A percentile compares a stretch with the other conserved stretches of the same genome.
These are phyloP conservation scores for Aureobasidium melanogenum DNA, from an alignment of 2,329 filamentous ascomycete genomes.

Conservation along the genomic window DNA sequence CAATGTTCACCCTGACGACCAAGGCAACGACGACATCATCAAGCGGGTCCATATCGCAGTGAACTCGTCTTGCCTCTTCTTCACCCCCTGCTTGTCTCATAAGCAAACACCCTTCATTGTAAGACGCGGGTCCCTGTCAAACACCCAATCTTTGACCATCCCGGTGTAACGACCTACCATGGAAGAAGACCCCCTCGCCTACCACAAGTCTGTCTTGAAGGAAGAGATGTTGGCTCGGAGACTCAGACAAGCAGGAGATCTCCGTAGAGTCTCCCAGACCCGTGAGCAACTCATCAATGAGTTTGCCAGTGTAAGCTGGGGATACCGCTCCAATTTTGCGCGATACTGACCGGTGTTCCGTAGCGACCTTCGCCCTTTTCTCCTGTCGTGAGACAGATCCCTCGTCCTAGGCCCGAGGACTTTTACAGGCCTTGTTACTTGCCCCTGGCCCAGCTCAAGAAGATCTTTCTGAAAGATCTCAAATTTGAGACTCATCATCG, in stretches of 20 bases:
- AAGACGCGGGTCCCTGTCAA: not conserved
- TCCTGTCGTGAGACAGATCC: not conserved
- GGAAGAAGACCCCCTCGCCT: not conserved
- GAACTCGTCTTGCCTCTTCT: not conserved
- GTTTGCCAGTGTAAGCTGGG: not conserved
- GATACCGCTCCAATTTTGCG: not conserved
- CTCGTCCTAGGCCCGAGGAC: not conserved
- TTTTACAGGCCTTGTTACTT: slow-evolving; percentile 18
- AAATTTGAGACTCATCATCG: slow-evolving; percentile 18
- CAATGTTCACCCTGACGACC: not conserved
- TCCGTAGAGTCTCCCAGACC: not conserved
- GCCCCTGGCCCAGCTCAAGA: slow-evolving; percentile 14
- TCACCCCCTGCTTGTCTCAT: not conserved
- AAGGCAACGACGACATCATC: not conserved
- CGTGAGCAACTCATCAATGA: not conserved
- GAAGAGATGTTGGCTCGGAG: not conserved
- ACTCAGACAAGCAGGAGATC: not conserved
- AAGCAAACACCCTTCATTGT: not conserved
- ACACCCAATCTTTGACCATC: not conserved
- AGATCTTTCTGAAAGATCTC: slow-evolving; percentile 17
- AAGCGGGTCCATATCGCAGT: not conserved
- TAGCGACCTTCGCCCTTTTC: not conserved
- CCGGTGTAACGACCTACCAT: not conserved
- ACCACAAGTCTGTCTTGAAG: not conserved
- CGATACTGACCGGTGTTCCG: not conserved